Evolutionary conservation across 257 asterid species (phyloP).

Genomic region (Fraxinus pennsylvanica): DNA sequence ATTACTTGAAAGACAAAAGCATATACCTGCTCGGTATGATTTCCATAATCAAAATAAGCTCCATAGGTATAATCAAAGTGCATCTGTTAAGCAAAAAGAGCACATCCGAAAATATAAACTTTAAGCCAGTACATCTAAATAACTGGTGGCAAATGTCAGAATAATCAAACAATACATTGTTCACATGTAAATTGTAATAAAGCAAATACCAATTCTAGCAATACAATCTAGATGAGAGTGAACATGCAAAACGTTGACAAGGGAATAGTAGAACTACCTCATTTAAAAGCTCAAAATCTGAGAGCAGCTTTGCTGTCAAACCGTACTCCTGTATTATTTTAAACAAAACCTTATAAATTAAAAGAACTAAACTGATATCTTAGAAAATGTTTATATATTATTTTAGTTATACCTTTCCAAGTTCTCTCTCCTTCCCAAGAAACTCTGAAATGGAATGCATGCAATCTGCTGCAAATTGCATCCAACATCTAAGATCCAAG

Average conservation of each 20-base stretch:
- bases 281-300: slow-evolving; percentile 90
- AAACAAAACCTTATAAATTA: slow-evolving; percentile 25
- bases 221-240: slow-evolving; percentile 14
- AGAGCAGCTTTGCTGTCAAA: slow-evolving; percentile 67
- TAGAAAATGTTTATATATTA: background rate
- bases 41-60: slow-evolving; percentile 92
- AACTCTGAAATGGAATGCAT: slow-evolving; percentile 81
- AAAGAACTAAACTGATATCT: slow-evolving; percentile 4
- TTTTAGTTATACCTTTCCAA: slow-evolving; percentile 52
- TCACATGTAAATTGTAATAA: slow-evolving; percentile 8
- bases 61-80: slow-evolving; percentile 71
- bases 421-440: slow-evolving; percentile 57
- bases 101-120: slow-evolving; percentile 20
- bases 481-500: slow-evolving; percentile 99
- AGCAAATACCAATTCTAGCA: slow-evolving; percentile 11
- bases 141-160: background rate
- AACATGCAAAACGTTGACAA: background rate
- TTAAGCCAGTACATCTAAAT: background rate
- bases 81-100: slow-evolving; percentile 53
- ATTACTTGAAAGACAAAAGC: slow-evolving; percentile 21
- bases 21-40: slow-evolving; percentile 87
- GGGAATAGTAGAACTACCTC: slow-evolving; percentile 45
- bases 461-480: slow-evolving; percentile 95
- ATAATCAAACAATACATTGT: slow-evolving; percentile 19
- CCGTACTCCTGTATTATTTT: slow-evolving; percentile 65